These are phyloP conservation scores for Torulaspora quercuum DNA, from an alignment of 805 yeast genomes.

Conservation along the genomic window DNA sequence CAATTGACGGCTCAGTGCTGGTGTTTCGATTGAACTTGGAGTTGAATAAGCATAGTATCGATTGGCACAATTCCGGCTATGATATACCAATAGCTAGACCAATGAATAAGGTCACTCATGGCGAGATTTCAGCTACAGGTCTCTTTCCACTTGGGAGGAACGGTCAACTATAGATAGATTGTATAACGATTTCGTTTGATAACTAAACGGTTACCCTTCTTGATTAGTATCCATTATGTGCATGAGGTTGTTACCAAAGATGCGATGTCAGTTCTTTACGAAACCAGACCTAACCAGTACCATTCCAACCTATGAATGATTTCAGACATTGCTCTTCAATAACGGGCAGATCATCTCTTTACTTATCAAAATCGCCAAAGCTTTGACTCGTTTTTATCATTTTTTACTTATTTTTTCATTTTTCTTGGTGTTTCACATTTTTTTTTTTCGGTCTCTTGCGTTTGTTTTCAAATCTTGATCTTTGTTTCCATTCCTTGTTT, in stretches of 20 bases:
- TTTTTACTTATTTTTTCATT: conserved; percentile 5
- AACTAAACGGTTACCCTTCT: too few relatives aligned
- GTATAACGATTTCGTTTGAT: too few relatives aligned
- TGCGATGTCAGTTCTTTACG: too few relatives aligned
- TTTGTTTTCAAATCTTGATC: conserved; percentile 8
- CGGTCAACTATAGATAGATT: conserved; percentile 1
- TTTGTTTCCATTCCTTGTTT: conserved; percentile 11
- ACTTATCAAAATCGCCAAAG: too few relatives aligned
- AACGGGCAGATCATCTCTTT: too few relatives aligned
- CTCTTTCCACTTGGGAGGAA: conserved; percentile 4
- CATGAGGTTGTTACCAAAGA: too few relatives aligned
- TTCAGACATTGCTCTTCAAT: too few relatives aligned
- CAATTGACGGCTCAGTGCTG: conserved; percentile 17
- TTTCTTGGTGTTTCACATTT: conserved; percentile 8
- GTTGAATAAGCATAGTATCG: background rate
- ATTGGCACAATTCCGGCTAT: conserved; percentile 6
- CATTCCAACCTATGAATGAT: too few relatives aligned
- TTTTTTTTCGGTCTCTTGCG: conserved; percentile 4
- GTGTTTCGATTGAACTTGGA: conserved; percentile 5
- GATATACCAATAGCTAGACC: background rate
- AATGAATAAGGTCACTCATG: background rate
- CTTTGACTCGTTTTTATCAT: background rate
- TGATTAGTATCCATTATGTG: too few relatives aligned
- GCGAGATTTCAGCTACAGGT: background rate
- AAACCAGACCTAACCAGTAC: too few relatives aligned